These are phyloP conservation scores for Aspergillus sojae DNA, from an alignment of 2,329 filamentous ascomycete species.

Conservation along the genomic window DNA sequence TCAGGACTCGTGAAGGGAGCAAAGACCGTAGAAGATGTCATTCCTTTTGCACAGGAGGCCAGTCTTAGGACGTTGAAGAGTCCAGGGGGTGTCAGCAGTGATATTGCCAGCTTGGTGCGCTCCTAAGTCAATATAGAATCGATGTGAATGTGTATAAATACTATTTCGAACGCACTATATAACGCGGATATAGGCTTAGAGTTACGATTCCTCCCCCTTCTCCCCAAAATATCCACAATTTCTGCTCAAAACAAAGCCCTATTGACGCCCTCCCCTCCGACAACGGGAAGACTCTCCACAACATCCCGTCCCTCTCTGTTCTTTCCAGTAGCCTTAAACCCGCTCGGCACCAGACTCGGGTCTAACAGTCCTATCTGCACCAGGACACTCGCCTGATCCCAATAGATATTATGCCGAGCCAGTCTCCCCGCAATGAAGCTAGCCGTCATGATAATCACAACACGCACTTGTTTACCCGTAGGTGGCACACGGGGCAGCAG, in stretches of 20 bases:
- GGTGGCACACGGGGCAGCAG: slow-evolving; percentile 57
- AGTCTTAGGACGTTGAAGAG: slow-evolving; percentile 79
- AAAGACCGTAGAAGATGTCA: slow-evolving; percentile 58
- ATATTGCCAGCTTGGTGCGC: slow-evolving; percentile 28
- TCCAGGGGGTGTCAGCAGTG: slow-evolving; percentile 64
- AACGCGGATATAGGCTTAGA: neutral
- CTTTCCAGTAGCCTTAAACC: slow-evolving; percentile 39
- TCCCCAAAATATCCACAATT: neutral
- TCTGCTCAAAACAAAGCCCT: slow-evolving; percentile 11
- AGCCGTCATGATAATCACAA: slow-evolving; percentile 57
- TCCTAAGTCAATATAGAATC: neutral
- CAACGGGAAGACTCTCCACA: slow-evolving; percentile 37
- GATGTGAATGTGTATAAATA: neutral
- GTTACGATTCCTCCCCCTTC: too few species aligned
- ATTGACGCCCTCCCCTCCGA: slow-evolving; percentile 36
- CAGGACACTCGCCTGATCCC: slow-evolving; percentile 65
- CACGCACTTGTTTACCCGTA: slow-evolving; percentile 57
- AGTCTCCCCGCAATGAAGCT: slow-evolving; percentile 34
- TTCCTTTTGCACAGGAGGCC: slow-evolving; percentile 80
- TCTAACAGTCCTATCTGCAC: slow-evolving; percentile 62
- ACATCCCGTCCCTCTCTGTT: slow-evolving; percentile 31
- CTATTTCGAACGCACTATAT: neutral
- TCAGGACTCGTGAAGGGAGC: slow-evolving; percentile 68
- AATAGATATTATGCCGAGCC: slow-evolving; percentile 60
- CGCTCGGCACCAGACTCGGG: slow-evolving; percentile 53